These are phyloP conservation scores for Prototheca cutis DNA, from an alignment of 163 green algal species.

Conservation along the genomic window DNA sequence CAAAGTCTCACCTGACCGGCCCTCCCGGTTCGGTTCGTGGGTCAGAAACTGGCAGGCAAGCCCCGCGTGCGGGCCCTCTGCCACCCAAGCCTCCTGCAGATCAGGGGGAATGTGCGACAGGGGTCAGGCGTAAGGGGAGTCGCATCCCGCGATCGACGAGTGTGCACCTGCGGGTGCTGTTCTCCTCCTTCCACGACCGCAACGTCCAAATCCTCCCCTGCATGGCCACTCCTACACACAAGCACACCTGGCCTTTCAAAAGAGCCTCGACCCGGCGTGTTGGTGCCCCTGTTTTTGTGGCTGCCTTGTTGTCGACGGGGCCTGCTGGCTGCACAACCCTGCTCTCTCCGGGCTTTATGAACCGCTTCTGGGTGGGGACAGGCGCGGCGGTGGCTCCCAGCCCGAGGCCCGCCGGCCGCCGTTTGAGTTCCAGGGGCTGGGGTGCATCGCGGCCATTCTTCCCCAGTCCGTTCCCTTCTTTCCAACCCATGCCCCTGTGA, in stretches of 20 bases:
- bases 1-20: slow-evolving; percentile 17
- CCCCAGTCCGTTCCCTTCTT: slow-evolving; percentile 68
- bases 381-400: slow-evolving; percentile 67
- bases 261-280: no score
- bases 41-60: slow-evolving; percentile 58
- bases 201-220: no score
- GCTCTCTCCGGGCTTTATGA: slow-evolving; percentile 41
- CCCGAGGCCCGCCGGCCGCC: slow-evolving; percentile 67
- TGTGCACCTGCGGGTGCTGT: no score
- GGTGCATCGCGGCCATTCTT: slow-evolving; percentile 37
- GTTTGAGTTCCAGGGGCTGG: slow-evolving; percentile 62
- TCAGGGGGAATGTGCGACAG: no score
- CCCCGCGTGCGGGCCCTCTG: slow-evolving; percentile 61
- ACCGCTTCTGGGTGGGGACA: slow-evolving; percentile 40
- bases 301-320: neutral
- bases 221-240: no score
- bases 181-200: no score
- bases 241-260: no score
- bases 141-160: no score
- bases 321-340: slow-evolving; percentile 6
- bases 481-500: slow-evolving; percentile 82
- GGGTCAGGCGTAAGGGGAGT: no score
- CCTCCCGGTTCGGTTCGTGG: slow-evolving; percentile 33
- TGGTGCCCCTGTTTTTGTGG: no score
- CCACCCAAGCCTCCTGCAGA: slow-evolving; percentile 49